Evolutionary conservation across 176 grass and related monocot genomes (phyloP), one percentile per base, ranked within the genome.

Genomic region (Pontederia paniculata): DNA sequence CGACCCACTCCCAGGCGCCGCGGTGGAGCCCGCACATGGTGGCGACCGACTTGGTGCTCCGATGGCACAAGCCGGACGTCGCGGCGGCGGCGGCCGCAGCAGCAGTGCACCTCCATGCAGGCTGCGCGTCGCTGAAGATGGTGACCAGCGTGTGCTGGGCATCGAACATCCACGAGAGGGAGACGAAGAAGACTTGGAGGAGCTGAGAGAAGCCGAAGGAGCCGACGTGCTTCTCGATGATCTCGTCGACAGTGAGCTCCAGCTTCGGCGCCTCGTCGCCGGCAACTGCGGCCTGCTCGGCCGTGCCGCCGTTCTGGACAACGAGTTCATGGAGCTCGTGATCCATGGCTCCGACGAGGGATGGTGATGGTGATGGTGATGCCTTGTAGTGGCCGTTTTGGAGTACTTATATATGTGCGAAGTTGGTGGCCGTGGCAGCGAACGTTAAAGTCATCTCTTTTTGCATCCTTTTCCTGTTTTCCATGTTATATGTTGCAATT

Each of bases 151-250:
- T 76, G 48, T 70, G 71, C 63, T 82, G 73, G 10, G 79, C 70
- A n/a, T 76, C 73, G 14, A 82, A 76, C 42, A 76, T 65, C 73
- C 79, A 77, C n/a, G 79, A 73, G 3, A 82, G 60, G 19, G 79
- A 76, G 51, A 82, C 79, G 17, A 82, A 28, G 68, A 82, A 72
- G 12, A 82, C 73, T 13, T 82, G 79, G 9, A 76, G n/a, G 1
- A 82, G 54, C 23, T 82, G 79, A 2, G 73, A 62, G 17, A 63
- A 67, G 54, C 79, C 79, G 9, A 82, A 67, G 0, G 79, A 55
- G 10, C 79, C 79, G 12, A 82, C 73, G 48, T 82, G 73, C 45
- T 72, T 43, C 25, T 82, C 73, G 20, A 77, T 76, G 42, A 76
- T 56, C 59, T 76, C 68, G 10, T 82, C 79, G 21, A 82, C 67